Percentiles rank a stretch among this genome's conserved stretches.
Conservation (phyloP, 106 monocot species). For the Allium sativum region DNA sequence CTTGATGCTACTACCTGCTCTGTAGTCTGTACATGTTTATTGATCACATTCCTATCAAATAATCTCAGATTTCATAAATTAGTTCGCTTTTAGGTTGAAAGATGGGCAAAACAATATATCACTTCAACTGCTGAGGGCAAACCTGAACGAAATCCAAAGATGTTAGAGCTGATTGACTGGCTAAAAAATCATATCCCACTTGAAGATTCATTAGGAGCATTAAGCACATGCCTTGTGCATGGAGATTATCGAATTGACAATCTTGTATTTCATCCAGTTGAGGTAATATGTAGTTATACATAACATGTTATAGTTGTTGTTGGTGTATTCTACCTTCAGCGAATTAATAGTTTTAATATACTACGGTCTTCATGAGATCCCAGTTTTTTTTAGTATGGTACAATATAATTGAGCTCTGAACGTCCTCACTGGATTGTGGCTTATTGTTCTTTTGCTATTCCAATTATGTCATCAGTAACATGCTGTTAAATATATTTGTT, state of each 20-base stretch:
- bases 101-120: slow-evolving; percentile 92
- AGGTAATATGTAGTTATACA: slow-evolving; percentile 12
- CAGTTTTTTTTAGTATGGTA: background rate
- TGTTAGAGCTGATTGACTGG: slow-evolving; percentile 86
- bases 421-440: background rate
- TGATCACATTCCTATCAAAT: too few species aligned
- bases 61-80: too few species aligned
- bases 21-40: too few species aligned
- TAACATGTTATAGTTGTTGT: too few species aligned
- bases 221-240: slow-evolving; percentile 83
- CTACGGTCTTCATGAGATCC: background rate
- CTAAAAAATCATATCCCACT: slow-evolving; percentile 61
- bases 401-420: background rate
- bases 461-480: background rate
- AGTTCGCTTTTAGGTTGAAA: slow-evolving; percentile 30
- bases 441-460: background rate
- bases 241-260: slow-evolving; percentile 94
- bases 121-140: slow-evolving; percentile 83
- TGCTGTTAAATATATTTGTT: background rate
- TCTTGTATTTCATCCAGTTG: slow-evolving; percentile 82
- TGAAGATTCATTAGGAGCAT: slow-evolving; percentile 57
- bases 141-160: slow-evolving; percentile 51
- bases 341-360: background rate
- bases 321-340: too few species aligned
- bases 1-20: too few species aligned